Evolutionary conservation across 169 alveolate species (phyloP).

Genomic region (Plasmodium blacklocki): DNA sequence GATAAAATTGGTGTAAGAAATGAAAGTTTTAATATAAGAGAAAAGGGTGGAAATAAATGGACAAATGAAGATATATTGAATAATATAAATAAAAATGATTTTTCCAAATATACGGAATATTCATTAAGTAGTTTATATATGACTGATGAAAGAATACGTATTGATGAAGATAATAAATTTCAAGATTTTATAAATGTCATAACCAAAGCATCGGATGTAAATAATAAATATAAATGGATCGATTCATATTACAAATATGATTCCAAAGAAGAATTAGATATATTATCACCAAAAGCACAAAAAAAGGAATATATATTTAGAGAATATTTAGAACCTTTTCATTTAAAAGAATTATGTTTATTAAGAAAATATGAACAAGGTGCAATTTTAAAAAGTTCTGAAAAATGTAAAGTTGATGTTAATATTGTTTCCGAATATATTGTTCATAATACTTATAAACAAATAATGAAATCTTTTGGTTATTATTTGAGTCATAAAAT

Average conservation of each 20-base stretch:
- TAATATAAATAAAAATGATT: constrained; percentile 20
- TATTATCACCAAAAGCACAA: constrained; percentile 43
- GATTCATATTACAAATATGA: constrained; percentile 56
- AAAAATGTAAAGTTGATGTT: constrained; percentile 59
- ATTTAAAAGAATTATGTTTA: constrained; percentile 44
- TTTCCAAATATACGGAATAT: constrained; percentile 71
- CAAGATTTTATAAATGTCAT: constrained; percentile 55
- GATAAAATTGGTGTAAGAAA: constrained; percentile 1
- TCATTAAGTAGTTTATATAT: constrained; percentile 71
- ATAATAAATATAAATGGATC: constrained; percentile 62
- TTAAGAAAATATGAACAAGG: constrained; percentile 59
- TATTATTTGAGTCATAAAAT: constrained; percentile 43
- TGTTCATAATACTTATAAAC: constrained; percentile 45
- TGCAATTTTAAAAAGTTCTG: constrained; percentile 55
- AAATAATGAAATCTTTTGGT: constrained; percentile 28
- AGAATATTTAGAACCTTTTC: constrained; percentile 66
- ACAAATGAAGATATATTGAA: constrained; percentile 10
- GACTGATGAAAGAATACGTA: constrained; percentile 18
- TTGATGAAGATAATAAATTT: constrained; percentile 56
- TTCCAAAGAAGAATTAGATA: constrained; percentile 45
- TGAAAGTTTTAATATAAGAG: not conserved
- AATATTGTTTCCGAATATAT: constrained; percentile 57
- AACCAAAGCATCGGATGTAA: constrained; percentile 68
- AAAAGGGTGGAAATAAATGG: not conserved
- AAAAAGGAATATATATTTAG: constrained; percentile 46